phyloP scores from a whole-genome alignment of 73 alveolate species.

The Symbiodinium natans region DNA sequence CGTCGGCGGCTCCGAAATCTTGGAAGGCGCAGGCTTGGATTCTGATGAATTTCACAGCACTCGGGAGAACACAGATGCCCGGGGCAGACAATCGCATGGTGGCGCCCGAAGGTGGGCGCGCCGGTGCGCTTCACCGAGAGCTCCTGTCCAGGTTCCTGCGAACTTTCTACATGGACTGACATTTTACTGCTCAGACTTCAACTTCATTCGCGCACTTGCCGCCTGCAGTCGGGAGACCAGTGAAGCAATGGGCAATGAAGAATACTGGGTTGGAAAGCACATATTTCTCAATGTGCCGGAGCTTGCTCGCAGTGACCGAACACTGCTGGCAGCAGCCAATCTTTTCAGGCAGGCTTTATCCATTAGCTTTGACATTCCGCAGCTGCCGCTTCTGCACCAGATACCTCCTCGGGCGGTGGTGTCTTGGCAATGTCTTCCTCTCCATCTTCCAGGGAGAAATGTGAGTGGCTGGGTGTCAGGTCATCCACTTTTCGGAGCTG shows the following conservation, averaged over 20 bases:
- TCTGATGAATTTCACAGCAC: no score
- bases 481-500: neutral
- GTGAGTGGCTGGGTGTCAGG: neutral
- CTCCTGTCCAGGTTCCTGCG: neutral
- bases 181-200: neutral
- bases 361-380: neutral
- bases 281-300: neutral
- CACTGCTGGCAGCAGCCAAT: neutral
- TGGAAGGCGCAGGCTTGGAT: no score
- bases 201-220: neutral
- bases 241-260: neutral
- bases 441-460: neutral
- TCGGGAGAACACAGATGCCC: no score
- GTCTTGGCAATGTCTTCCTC: neutral
- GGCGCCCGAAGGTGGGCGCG: neutral
- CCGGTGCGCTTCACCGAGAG: neutral
- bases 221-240: neutral
- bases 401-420: neutral
- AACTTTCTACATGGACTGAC: neutral
- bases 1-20: no score
- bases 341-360: neutral
- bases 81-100: no score
- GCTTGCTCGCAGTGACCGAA: neutral
- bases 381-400: neutral
- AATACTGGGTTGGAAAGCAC: neutral